phyloP scores from a whole-genome alignment of 495 filamentous ascomycete species.

The Trichoderma virens region DNA sequence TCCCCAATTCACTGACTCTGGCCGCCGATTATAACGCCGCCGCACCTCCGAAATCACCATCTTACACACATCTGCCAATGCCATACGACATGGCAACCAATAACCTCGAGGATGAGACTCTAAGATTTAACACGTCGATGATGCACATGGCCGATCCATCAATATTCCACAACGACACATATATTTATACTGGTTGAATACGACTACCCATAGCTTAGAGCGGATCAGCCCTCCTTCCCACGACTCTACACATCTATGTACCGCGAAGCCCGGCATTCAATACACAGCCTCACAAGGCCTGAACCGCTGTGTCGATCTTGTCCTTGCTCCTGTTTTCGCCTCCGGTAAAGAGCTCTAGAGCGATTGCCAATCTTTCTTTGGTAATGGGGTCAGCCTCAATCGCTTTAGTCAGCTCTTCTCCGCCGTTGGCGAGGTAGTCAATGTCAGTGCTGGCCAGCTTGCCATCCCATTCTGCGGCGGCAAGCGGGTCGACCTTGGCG shows the following conservation, averaged over 20 bases:
- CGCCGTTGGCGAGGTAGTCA: constrained; percentile 24
- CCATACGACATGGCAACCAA: not conserved
- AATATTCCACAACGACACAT: not conserved
- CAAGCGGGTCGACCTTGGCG: constrained; percentile 19
- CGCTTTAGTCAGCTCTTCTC: constrained; percentile 21
- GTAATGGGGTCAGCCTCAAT: constrained; percentile 18
- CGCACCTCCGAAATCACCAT: not conserved
- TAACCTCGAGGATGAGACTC: not conserved
- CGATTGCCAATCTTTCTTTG: constrained; percentile 15
- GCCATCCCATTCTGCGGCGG: constrained; percentile 14
- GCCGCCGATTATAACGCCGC: not conserved
- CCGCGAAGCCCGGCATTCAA: not conserved
- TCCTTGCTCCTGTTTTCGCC: constrained; percentile 23
- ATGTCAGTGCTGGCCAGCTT: constrained; percentile 20
- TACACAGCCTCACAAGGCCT: not conserved
- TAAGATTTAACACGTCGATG: not conserved
- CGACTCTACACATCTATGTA: no score
- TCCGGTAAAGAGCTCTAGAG: constrained; percentile 19
- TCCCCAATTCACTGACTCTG: not conserved
- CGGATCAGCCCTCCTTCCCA: not conserved
- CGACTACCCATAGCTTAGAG: not conserved
- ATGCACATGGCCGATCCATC: not conserved
- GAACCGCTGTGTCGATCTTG: constrained; percentile 14
- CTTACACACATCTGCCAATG: not conserved
- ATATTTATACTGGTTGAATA: not conserved